Evolutionary conservation across 805 yeast genomes (phyloP), one percentile per base, ranked within the genome.

Genomic region (Blastobotrys attinorum): DNA sequence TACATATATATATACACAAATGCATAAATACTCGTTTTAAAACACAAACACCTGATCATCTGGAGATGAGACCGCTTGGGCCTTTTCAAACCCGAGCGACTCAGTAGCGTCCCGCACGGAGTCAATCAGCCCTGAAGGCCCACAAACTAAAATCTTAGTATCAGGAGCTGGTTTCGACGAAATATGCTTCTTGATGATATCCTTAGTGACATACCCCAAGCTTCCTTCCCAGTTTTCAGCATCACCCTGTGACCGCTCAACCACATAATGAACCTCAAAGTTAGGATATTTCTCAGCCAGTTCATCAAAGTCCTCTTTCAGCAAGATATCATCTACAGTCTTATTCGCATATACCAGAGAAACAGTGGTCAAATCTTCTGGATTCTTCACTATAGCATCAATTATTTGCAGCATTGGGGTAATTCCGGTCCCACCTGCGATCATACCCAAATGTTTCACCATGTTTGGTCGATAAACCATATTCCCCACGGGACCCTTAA

Each of bases 351-450:
- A 90, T 34, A 89, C 61, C 54, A 89, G 71, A 43, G 75, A 69
- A 50, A 87, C 77, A 57, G 79, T 75, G 47, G 97, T 89, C 39
- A 71, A 73, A 65, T 90, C 97, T 15, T 72, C 67, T 20, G 94
- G 90, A 61, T 89, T 78, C 45, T 70, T 67, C 55, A 79, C 79
- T 52, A 89, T 81, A 11, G 94, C 84, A 54, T 84, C 83, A 53
- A 89, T 78, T 53, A 89, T 82, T 64, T 88, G 95, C 57, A 83
- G 32, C 65, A 86, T 79, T 31, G 97, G 96, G 6, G 96, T 86
- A 50, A 89, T 81, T 42, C 97, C 97, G 31, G 97, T 86, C 58
- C 97, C 97, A 54, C 97, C 97, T 34, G 96, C 95, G 52, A 90
- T 79, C 97, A 89, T 89, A 43, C 83, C 87, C 47, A 89, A 72